phyloP scores from a whole-genome alignment of 2,329 filamentous ascomycete species.

The Rhytidhysteron rufulum region DNA sequence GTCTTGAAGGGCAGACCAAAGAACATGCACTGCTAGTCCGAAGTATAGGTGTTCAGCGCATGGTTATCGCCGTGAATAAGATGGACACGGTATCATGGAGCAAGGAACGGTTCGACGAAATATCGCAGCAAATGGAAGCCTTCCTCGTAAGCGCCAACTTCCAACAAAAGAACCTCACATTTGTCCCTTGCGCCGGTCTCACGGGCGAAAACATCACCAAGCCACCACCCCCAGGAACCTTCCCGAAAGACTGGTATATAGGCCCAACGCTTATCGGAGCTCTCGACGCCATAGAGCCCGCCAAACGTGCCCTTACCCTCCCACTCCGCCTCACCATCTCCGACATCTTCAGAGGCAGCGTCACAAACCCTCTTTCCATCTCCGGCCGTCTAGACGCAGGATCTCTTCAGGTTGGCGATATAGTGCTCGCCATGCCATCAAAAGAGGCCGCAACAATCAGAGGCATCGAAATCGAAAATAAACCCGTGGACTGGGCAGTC shows the following conservation, averaged over 20 bases:
- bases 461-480: slow-evolving; percentile 71
- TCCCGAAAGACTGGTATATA: slow-evolving; percentile 70
- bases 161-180: slow-evolving; percentile 72
- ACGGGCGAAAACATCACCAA: slow-evolving; percentile 80
- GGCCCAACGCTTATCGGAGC: slow-evolving; percentile 78
- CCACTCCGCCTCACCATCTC: slow-evolving; percentile 82
- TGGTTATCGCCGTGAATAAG: slow-evolving; percentile 94
- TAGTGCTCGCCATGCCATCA: slow-evolving; percentile 73
- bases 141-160: slow-evolving; percentile 84
- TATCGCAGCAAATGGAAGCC: slow-evolving; percentile 74
- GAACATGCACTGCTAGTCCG: slow-evolving; percentile 88
- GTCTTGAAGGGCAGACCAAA: slow-evolving; percentile 86
- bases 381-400: slow-evolving; percentile 84
- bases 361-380: slow-evolving; percentile 78
- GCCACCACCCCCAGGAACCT: slow-evolving; percentile 69
- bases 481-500: slow-evolving; percentile 79
- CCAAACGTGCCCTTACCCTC: slow-evolving; percentile 66
- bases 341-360: slow-evolving; percentile 77
- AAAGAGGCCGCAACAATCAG: slow-evolving; percentile 79
- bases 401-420: slow-evolving; percentile 78
- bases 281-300: slow-evolving; percentile 76
- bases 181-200: slow-evolving; percentile 86
- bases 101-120: slow-evolving; percentile 76
- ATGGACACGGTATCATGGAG: slow-evolving; percentile 86
- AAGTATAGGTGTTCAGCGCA: slow-evolving; percentile 82